These are phyloP conservation scores for Hypholoma sublateritium DNA, from an alignment of 768 basidiomycete genomes.

Conservation along the genomic window DNA sequence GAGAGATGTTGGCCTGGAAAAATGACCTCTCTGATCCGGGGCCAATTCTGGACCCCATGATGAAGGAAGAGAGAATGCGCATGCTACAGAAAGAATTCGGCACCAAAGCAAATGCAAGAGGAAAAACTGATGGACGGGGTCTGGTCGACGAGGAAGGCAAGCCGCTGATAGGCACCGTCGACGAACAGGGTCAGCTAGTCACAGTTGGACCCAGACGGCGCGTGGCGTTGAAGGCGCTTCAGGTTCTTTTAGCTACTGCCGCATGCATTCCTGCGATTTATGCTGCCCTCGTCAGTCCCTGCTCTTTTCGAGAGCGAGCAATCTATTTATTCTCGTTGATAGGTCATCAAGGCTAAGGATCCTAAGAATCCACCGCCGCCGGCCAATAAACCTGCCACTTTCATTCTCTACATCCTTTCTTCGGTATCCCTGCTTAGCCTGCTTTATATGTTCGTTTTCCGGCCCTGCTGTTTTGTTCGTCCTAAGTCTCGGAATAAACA, in stretches of 20 bases:
- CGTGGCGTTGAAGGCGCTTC: conserved; percentile 42
- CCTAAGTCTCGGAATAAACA: conserved; percentile 19
- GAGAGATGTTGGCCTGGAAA: conserved; percentile 54
- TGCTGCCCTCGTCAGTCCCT: conserved; percentile 53
- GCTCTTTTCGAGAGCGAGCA: neutral
- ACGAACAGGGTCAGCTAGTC: conserved; percentile 55
- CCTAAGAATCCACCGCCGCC: conserved; percentile 50
- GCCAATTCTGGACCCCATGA: conserved; percentile 40
- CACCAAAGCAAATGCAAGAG: conserved; percentile 32
- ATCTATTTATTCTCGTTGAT: conserved; percentile 9
- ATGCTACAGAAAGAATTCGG: conserved; percentile 74
- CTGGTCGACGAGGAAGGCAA: conserved; percentile 46
- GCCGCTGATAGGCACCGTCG: conserved; percentile 56
- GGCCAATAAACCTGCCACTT: conserved; percentile 49
- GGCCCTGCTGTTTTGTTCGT: conserved; percentile 45
- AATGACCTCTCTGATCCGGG: conserved; percentile 45
- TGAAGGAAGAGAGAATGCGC: conserved; percentile 67
- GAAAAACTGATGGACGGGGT: conserved; percentile 22
- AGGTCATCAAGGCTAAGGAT: conserved; percentile 56
- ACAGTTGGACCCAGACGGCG: conserved; percentile 66
- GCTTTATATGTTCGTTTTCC: conserved; percentile 56
- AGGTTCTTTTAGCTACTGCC: conserved; percentile 50
- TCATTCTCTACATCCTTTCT: conserved; percentile 57
- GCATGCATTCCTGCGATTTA: conserved; percentile 60
- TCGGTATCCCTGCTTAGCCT: conserved; percentile 49